These are phyloP conservation scores for Arabidopsis arenosa DNA, from an alignment of 345 rosid genomes.

Conservation along the genomic window DNA sequence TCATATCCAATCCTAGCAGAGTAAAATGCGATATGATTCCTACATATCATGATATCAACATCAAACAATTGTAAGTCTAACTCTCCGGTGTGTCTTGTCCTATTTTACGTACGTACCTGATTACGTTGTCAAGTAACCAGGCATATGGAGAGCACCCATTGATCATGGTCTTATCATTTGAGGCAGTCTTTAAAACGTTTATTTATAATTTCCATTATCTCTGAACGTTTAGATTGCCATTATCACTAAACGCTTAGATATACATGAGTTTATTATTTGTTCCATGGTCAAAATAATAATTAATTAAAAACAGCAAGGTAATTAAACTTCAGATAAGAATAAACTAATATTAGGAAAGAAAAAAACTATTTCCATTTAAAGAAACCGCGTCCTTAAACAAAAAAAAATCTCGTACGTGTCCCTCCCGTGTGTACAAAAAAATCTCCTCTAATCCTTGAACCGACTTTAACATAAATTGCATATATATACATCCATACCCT, in stretches of 20 bases:
- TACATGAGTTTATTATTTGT: neutral
- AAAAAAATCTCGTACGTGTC: conserved; percentile 25
- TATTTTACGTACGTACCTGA: too few relatives aligned
- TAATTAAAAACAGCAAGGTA: conserved; percentile 6
- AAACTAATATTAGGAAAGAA: neutral
- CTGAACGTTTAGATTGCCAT: neutral
- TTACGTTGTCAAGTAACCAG: too few relatives aligned
- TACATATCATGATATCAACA: too few relatives aligned
- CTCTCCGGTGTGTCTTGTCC: too few relatives aligned
- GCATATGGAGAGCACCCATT: too few relatives aligned
- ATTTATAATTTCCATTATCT: neutral
- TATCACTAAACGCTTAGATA: neutral
- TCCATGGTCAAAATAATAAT: neutral
- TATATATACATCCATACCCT: neutral
- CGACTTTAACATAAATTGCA: conserved; percentile 21
- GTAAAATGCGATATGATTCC: too few relatives aligned
- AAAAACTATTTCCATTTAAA: neutral
- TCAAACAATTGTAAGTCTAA: too few relatives aligned
- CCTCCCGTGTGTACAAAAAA: conserved; percentile 23
- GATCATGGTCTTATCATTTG: too few relatives aligned
- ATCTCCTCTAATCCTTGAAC: neutral
- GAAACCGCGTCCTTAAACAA: conserved; percentile 13
- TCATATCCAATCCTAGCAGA: too few relatives aligned
- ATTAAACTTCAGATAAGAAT: neutral
- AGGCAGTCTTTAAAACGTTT: too few relatives aligned